These are phyloP conservation scores for Arthroderma uncinatum DNA, from an alignment of 2,329 filamentous ascomycete genomes.

Conservation along the genomic window DNA sequence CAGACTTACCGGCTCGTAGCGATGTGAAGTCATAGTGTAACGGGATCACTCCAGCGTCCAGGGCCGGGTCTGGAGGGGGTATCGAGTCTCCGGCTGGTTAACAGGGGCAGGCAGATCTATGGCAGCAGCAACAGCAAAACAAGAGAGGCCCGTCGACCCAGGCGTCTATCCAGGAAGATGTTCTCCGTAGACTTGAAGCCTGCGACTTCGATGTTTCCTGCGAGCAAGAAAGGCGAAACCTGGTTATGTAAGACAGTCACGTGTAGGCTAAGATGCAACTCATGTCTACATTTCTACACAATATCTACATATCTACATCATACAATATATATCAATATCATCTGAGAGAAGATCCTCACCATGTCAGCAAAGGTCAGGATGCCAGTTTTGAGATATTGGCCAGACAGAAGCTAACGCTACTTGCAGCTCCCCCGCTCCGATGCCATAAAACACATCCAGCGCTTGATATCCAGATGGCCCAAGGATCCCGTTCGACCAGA, in stretches of 20 bases:
- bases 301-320: not conserved
- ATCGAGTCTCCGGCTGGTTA: not conserved
- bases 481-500: conserved; percentile 34
- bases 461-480: conserved; percentile 37
- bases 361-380: no score
- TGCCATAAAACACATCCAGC: conserved; percentile 28
- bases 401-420: not conserved
- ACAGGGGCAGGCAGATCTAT: not conserved
- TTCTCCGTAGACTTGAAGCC: no score
- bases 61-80: not conserved
- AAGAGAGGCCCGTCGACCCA: not conserved
- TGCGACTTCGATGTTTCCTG: not conserved
- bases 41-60: not conserved
- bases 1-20: conserved; percentile 37
- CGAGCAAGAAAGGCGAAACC: not conserved
- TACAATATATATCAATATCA: no score
- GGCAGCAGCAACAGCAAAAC: not conserved
- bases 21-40: conserved; percentile 36
- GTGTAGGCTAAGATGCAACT: not conserved
- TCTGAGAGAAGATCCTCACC: no score
- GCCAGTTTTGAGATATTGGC: no score
- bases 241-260: conserved; percentile 1
- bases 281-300: not conserved
- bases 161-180: no score
- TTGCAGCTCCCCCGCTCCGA: conserved; percentile 21